phyloP scores from a whole-genome alignment of 257 asterid genomes.

The Gentiana dahurica region DNA sequence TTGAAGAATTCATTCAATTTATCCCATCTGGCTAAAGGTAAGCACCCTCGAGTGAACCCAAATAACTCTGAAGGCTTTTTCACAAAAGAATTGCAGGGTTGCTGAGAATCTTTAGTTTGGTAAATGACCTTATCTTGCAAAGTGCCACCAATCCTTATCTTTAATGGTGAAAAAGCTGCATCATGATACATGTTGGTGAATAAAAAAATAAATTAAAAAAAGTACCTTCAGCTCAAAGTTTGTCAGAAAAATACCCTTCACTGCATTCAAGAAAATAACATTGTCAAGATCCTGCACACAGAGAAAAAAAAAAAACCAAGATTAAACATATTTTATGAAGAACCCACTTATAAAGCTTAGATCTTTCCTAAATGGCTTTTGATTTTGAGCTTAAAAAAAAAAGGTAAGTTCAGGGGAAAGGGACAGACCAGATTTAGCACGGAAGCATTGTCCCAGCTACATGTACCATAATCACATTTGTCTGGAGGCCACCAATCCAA shows the following conservation, averaged over 20 bases:
- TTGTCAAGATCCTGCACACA: constrained; percentile 71
- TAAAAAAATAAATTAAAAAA: constrained; percentile 5
- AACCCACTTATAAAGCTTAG: too few relatives aligned
- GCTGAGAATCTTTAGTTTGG: constrained; percentile 37
- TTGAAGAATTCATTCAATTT: constrained; percentile 55
- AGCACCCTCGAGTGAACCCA: constrained; percentile 61
- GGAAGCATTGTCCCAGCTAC: constrained; percentile 80
- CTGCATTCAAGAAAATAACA: constrained; percentile 48
- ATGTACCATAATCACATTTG: constrained; percentile 74
- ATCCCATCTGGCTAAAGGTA: constrained; percentile 81
- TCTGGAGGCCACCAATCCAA: constrained; percentile 96
- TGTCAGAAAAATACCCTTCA: constrained; percentile 44
- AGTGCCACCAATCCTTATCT: constrained; percentile 82
- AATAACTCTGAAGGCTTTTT: constrained; percentile 39
- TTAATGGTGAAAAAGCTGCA: constrained; percentile 81
- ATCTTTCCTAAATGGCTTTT: not conserved
- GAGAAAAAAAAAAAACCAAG: not conserved
- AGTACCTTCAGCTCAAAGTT: constrained; percentile 5
- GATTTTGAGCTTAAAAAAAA: not conserved
- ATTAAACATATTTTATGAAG: not conserved
- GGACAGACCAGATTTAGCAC: constrained; percentile 56
- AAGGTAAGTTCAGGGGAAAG: constrained; percentile 3
- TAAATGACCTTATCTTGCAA: constrained; percentile 72
- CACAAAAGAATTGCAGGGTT: constrained; percentile 48
- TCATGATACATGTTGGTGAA: not conserved